Conservation (phyloP, 1,284 basidiomycete species). For the Amylostereum areolatum region DNA sequence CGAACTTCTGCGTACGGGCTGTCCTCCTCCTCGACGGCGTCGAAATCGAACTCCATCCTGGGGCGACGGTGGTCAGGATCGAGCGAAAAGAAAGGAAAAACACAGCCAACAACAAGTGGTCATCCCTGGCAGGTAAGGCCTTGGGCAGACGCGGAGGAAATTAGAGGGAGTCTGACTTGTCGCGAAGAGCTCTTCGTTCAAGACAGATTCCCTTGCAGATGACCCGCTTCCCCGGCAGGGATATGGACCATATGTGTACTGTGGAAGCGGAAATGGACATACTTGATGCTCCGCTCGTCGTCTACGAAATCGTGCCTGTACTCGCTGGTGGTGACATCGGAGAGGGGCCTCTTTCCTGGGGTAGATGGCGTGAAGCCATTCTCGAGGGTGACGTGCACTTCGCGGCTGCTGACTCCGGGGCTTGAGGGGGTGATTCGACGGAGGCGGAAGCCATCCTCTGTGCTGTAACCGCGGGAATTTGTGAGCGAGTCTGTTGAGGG, state of each 20-base stretch:
- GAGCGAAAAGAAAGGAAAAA: slow-evolving; percentile 6
- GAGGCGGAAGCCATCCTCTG: slow-evolving; percentile 34
- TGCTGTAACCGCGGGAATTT: slow-evolving; percentile 27
- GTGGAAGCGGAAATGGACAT: slow-evolving; percentile 18
- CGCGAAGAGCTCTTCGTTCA: too few species aligned
- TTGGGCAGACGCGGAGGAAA: neutral
- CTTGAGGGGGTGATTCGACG: slow-evolving; percentile 31
- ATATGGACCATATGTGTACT: too few species aligned
- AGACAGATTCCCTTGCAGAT: slow-evolving; percentile 1
- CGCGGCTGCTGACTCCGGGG: slow-evolving; percentile 32
- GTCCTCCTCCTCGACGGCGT: slow-evolving; percentile 84
- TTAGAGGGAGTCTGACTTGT: too few species aligned
- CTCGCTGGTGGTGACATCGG: slow-evolving; percentile 18
- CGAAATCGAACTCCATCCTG: slow-evolving; percentile 77
- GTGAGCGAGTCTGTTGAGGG: slow-evolving; percentile 41
- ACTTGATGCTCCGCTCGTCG: slow-evolving; percentile 51
- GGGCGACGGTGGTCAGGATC: slow-evolving; percentile 8
- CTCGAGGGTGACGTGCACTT: slow-evolving; percentile 38
- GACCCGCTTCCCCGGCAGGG: neutral
- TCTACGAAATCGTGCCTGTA: slow-evolving; percentile 18
- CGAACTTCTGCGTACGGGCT: slow-evolving; percentile 96
- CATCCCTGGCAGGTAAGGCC: slow-evolving; percentile 6
- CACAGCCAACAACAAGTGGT: slow-evolving; percentile 4
- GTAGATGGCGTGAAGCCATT: slow-evolving; percentile 16
- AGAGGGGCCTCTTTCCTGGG: slow-evolving; percentile 30